A percentile compares a stretch with the other conserved stretches of the same genome.
Evolutionary conservation across 139 green algal genomes (phyloP).

Genomic region (Closterium sp.): DNA sequence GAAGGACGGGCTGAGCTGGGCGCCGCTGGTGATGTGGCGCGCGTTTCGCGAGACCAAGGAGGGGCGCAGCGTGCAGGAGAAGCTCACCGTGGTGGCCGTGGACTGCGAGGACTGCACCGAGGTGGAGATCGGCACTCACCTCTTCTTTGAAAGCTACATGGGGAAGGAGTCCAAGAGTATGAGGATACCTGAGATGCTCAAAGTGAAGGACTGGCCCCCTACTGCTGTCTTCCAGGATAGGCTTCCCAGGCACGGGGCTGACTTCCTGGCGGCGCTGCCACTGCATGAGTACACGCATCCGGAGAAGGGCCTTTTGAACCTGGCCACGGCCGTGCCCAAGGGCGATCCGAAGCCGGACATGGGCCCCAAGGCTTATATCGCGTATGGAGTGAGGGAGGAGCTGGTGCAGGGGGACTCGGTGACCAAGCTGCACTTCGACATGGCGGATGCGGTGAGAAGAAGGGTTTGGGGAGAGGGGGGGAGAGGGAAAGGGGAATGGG

Average conservation of each 20-base stretch:
- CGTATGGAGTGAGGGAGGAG: constrained; percentile 57
- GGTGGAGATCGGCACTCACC: constrained; percentile 32
- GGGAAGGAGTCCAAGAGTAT: constrained; percentile 4
- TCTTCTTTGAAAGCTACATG: constrained; percentile 37
- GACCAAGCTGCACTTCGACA: constrained; percentile 88
- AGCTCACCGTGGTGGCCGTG: constrained; percentile 15
- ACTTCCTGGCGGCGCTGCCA: constrained; percentile 45
- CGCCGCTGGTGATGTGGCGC: constrained; percentile 45
- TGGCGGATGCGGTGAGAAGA: constrained; percentile 73
- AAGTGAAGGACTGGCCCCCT: constrained; percentile 87
- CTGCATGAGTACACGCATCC: constrained; percentile 62
- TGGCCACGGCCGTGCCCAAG: constrained; percentile 48
- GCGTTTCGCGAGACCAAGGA: constrained; percentile 34
- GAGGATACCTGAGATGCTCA: constrained; percentile 65
- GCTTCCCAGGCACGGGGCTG: constrained; percentile 42
- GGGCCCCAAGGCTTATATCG: constrained; percentile 71
- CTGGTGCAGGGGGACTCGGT: constrained; percentile 70
- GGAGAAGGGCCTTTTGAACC: constrained; percentile 59
- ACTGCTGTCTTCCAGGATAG: constrained; percentile 32
- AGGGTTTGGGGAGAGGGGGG: too few species aligned
- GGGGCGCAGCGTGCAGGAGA: constrained; percentile 7
- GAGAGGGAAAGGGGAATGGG: too few species aligned
- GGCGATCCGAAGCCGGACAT: constrained; percentile 61
- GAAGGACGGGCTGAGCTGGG: constrained; percentile 40
- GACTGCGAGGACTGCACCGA: constrained; percentile 43